Conservation (phyloP, 2,329 filamentous ascomycete species). For the Fusarium neocosmosporiellum region DNA sequence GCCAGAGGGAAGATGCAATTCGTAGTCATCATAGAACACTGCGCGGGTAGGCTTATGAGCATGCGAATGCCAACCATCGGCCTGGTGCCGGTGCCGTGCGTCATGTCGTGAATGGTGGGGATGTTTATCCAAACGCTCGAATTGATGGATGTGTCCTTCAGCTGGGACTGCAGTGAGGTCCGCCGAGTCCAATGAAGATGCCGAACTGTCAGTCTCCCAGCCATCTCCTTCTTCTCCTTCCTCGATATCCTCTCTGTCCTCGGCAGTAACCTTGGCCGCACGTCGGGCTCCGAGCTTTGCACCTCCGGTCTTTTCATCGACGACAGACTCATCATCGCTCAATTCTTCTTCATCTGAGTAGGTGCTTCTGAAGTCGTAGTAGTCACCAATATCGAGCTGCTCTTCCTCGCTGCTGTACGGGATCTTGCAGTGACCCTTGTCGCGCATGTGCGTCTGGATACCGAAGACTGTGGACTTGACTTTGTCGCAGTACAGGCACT, state of each 20-base stretch:
- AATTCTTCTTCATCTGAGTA: constrained; percentile 85
- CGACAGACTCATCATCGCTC: constrained; percentile 62
- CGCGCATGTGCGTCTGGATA: constrained; percentile 96
- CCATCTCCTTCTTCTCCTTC: constrained; percentile 75
- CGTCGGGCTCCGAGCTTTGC: constrained; percentile 77
- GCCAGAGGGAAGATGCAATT: constrained; percentile 91
- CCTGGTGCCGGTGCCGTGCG: constrained; percentile 77
- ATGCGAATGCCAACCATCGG: constrained; percentile 84
- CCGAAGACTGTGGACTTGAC: constrained; percentile 81
- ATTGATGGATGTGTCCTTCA: constrained; percentile 76
- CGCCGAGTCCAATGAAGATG: constrained; percentile 87
- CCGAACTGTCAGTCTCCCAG: constrained; percentile 95
- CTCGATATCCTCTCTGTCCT: constrained; percentile 62
- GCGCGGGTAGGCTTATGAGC: constrained; percentile 79
- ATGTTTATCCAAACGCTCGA: constrained; percentile 77
- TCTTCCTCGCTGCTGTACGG: constrained; percentile 90
- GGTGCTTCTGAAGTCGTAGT: constrained; percentile 95
- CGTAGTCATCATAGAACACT: constrained; percentile 91
- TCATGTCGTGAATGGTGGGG: constrained; percentile 80
- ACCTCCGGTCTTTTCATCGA: constrained; percentile 62
- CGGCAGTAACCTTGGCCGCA: constrained; percentile 61
- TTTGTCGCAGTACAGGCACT: constrained; percentile 91
- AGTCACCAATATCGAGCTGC: constrained; percentile 93
- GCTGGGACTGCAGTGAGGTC: constrained; percentile 84
- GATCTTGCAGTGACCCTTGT: constrained; percentile 97